Percentiles rank a stretch among this genome's conserved stretches.
Evolutionary conservation across 164 flowering plant species (phyloP).

Genomic region (Aristolochia californica): DNA sequence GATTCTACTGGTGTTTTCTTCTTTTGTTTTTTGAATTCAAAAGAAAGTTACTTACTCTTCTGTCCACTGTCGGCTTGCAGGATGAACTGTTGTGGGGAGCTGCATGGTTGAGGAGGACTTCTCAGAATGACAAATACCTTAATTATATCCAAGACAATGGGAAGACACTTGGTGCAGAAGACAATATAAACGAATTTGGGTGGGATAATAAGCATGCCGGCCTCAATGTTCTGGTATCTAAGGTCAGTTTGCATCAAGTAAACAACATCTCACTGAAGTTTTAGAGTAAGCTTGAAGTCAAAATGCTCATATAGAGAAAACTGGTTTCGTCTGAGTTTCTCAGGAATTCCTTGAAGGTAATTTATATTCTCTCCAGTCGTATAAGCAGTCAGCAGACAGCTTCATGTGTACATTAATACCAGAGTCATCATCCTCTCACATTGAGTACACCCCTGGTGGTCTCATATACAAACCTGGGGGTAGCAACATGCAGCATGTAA

Average conservation of each 20-base stretch:
- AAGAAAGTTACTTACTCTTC: too few relatives aligned
- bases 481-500: conserved; percentile 84
- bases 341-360: conserved; percentile 80
- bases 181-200: conserved; percentile 79
- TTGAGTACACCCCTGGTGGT: conserved; percentile 79
- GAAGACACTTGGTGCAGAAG: conserved; percentile 81
- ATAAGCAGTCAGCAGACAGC: conserved; percentile 78
- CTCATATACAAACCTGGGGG: conserved; percentile 89
- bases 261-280: background rate
- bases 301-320: background rate
- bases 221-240: conserved; percentile 75
- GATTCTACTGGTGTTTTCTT: background rate
- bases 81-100: conserved; percentile 99
- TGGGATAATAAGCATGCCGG: conserved; percentile 99
- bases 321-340: conserved; percentile 2
- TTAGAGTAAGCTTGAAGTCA: too few relatives aligned
- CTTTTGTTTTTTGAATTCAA: background rate
- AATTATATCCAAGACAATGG: conserved; percentile 65
- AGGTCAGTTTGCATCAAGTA: conserved; percentile 30
- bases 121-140: conserved; percentile 47
- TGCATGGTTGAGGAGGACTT: conserved; percentile 85
- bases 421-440: conserved; percentile 63
- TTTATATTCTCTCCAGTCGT: conserved; percentile 44
- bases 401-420: conserved; percentile 88
- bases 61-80: conserved; percentile 18